phyloP scores from a whole-genome alignment of 192 early-diverging fungal species.

The Rhizophagus clarus region DNA sequence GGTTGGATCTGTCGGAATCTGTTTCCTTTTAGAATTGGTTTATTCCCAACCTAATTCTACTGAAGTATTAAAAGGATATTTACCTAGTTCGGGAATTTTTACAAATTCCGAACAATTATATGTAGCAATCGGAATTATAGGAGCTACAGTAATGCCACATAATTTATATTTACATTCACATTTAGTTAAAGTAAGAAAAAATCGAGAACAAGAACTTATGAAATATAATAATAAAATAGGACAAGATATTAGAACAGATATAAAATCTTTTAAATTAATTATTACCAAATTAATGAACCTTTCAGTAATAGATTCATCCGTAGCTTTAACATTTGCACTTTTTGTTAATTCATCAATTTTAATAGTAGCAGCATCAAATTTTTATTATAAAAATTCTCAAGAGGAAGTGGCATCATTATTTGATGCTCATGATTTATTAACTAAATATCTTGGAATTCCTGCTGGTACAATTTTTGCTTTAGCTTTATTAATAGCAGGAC shows the following conservation, averaged over 20 bases:
- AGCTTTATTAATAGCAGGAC: conserved; percentile 75
- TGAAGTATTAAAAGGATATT: conserved; percentile 67
- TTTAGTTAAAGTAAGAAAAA: conserved; percentile 67
- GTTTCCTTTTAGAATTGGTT: conserved; percentile 66
- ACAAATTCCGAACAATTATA: conserved; percentile 61
- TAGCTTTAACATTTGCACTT: conserved; percentile 72
- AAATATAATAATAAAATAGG: conserved; percentile 35
- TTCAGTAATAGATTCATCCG: conserved; percentile 61
- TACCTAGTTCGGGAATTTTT: conserved; percentile 61
- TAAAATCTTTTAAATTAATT: conserved; percentile 22
- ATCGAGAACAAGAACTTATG: conserved; percentile 32
- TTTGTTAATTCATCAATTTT: conserved; percentile 80
- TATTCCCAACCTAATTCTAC: conserved; percentile 58
- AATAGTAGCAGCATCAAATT: conserved; percentile 76
- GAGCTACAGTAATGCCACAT: conserved; percentile 90
- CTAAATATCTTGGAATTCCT: conserved; percentile 57
- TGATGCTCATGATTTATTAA: conserved; percentile 65
- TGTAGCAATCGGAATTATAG: conserved; percentile 79
- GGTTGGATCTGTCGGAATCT: conserved; percentile 62
- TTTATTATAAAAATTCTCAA: conserved; percentile 49
- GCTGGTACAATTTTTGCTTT: conserved; percentile 76
- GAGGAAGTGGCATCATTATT: conserved; percentile 56
- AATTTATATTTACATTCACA: conserved; percentile 80
- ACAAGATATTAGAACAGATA: conserved; percentile 30
- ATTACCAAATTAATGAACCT: conserved; percentile 7